Evolutionary conservation across 805 yeast genomes (phyloP).

Genomic region (Citeromyces matritensis): DNA sequence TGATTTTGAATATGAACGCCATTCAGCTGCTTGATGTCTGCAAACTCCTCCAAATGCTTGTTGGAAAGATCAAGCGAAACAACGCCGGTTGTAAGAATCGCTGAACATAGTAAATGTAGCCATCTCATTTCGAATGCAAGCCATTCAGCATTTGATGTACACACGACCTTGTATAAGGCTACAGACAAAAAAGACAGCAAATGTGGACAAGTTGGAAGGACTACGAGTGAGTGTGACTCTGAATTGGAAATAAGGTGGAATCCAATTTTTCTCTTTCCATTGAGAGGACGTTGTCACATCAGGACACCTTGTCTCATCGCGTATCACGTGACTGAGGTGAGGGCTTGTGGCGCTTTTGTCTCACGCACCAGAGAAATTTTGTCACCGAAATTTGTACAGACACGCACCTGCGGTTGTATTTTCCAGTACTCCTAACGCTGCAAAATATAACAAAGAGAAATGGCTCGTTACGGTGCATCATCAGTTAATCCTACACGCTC

Average conservation of each 20-base stretch:
- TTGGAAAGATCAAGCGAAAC: conserved; percentile 11
- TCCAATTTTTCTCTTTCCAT: too few species aligned
- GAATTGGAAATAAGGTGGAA: background rate
- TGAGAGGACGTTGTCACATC: too few species aligned
- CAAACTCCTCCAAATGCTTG: conserved; percentile 15
- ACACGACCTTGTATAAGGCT: background rate
- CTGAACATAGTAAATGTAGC: background rate
- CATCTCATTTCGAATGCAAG: background rate
- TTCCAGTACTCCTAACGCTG: background rate
- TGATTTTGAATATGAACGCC: conserved; percentile 23
- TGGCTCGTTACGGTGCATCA: conserved; percentile 99
- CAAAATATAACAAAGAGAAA: conserved; percentile 11
- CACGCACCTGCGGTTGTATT: background rate
- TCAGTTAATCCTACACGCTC: conserved; percentile 99
- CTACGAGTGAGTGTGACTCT: background rate
- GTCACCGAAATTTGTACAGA: too few species aligned
- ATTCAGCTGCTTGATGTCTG: conserved; percentile 28
- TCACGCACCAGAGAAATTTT: too few species aligned
- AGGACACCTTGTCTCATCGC: too few species aligned
- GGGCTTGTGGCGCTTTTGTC: too few species aligned
- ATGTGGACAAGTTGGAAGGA: background rate
- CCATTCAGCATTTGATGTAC: background rate
- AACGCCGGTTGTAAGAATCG: background rate
- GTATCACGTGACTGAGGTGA: too few species aligned
- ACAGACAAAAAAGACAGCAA: background rate